A percentile compares a stretch with the other conserved stretches of the same genome.
These are phyloP conservation scores for Lepraria neglecta DNA, from an alignment of 495 filamentous ascomycete species.

Conservation along the genomic window DNA sequence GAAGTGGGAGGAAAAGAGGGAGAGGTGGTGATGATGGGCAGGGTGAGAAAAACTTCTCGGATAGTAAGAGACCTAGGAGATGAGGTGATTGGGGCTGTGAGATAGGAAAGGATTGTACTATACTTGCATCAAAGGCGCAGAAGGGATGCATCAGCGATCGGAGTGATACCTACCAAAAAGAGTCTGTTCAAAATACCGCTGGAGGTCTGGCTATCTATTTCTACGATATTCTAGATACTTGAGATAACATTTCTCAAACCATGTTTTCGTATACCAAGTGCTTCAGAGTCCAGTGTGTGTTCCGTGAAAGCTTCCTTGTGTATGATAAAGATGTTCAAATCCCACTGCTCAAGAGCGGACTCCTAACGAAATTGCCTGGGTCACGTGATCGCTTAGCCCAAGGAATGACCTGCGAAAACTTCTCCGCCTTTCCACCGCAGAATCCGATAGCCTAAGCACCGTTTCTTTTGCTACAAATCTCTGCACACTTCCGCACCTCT, in stretches of 20 bases:
- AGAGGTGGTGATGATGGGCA: constrained; percentile 20
- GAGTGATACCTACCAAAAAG: constrained; percentile 3
- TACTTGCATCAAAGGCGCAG: constrained; percentile 10
- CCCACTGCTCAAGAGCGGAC: too few species aligned
- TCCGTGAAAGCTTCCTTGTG: too few species aligned
- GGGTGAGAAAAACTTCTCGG: constrained; percentile 18
- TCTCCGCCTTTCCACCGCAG: neutral
- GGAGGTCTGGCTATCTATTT: constrained; percentile 1
- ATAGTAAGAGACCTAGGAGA: constrained; percentile 27
- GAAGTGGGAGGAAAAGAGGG: constrained; percentile 25
- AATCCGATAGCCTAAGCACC: neutral
- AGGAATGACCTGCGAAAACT: neutral
- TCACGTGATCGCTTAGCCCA: neutral
- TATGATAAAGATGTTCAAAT: too few species aligned
- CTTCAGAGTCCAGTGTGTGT: too few species aligned
- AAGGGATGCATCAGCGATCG: constrained; percentile 5
- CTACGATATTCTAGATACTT: neutral
- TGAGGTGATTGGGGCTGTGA: constrained; percentile 6
- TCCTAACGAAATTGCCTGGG: too few species aligned
- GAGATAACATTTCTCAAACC: neutral
- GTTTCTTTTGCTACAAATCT: neutral
- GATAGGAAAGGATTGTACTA: neutral
- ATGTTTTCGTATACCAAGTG: too few species aligned
- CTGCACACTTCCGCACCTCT: neutral
- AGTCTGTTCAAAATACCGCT: neutral